Evolutionary conservation across 805 yeast species (phyloP), one percentile per base, ranked within the genome.

Genomic region (Soucietia sequanensis): DNA sequence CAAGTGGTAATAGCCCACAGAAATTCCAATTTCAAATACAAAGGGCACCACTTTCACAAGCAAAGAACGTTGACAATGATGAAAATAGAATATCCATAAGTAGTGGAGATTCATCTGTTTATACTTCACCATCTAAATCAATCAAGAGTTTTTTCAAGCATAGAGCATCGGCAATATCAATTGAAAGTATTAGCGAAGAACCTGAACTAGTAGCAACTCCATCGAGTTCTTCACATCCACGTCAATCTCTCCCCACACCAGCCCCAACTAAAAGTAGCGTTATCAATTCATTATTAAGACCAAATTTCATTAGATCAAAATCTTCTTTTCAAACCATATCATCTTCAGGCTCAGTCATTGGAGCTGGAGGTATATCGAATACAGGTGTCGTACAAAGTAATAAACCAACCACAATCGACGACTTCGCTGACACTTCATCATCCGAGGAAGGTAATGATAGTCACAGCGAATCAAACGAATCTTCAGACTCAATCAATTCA

Each of bases 391-490:
- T n/a, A n/a, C 15, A 31, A 12, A 8, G 10, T 11, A 21, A 45
- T 4, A 45, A 44, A 27, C 52, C 46, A 18, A 38, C 54, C 21
- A 46, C 48, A 5, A 35, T 61, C 16, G 60, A 54, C 8, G 72
- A 65, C 28, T 64, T 67, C 44, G 72, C 72, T 12, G 73, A 67
- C 42, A 56, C 70, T n/a, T 45, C 57, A 2, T 46, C 55, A 2
- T 44, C 34, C 15, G 50, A 44, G 25, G 45, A 44, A 4, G n/a
- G n/a, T n/a, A n/a, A n/a, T n/a, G n/a, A n/a, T n/a, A n/a, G n/a
- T n/a, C n/a, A n/a, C n/a, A n/a, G n/a, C n/a, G 58, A 51, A 19
- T 37, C 38, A 3, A 25, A 17, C n/a, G 24, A 33, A 16, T 37
- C 50, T 21, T 48, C 58, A 3, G 63, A 56, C 14, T 58, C 63